A percentile compares a stretch with the other conserved stretches of the same genome.
Conservation (phyloP, 345 rosid genomes). For the Raphanus raphanistrum region DNA sequence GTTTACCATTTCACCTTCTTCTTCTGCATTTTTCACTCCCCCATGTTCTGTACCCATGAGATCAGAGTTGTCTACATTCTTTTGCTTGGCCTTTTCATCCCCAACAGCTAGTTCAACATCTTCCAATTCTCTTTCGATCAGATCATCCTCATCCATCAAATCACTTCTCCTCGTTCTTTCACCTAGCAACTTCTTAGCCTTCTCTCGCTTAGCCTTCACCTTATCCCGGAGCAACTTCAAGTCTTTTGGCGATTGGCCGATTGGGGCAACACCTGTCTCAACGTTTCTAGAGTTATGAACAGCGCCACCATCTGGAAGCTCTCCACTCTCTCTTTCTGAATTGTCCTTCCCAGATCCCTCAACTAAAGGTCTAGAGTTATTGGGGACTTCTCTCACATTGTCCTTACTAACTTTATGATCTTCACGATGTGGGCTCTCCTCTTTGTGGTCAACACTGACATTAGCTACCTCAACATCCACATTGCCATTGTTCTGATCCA, state of each 20-base stretch:
- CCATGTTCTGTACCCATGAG: slow-evolving; percentile 37
- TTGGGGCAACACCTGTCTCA: slow-evolving; percentile 48
- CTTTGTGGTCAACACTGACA: slow-evolving; percentile 66
- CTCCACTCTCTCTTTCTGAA: slow-evolving; percentile 53
- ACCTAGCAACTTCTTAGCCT: slow-evolving; percentile 70
- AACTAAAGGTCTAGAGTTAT: slow-evolving; percentile 43
- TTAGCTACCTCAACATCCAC: slow-evolving; percentile 68
- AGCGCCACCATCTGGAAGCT: slow-evolving; percentile 49
- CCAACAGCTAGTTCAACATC: slow-evolving; percentile 70
- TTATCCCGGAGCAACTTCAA: slow-evolving; percentile 65
- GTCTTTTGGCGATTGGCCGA: slow-evolving; percentile 76
- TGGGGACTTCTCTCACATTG: slow-evolving; percentile 43
- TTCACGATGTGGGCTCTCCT: slow-evolving; percentile 40
- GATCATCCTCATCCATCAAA: slow-evolving; percentile 80
- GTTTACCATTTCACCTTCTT: slow-evolving; percentile 66
- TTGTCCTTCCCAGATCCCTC: slow-evolving; percentile 50
- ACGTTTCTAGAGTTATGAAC: slow-evolving; percentile 44
- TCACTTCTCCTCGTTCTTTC: slow-evolving; percentile 62
- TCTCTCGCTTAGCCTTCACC: slow-evolving; percentile 69
- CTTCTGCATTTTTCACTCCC: slow-evolving; percentile 48
- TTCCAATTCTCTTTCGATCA: slow-evolving; percentile 81
- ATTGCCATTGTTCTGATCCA: slow-evolving; percentile 51
- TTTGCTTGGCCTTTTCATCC: slow-evolving; percentile 58
- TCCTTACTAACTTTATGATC: slow-evolving; percentile 31
- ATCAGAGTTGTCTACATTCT: slow-evolving; percentile 43